phyloP scores from a whole-genome alignment of 2,329 filamentous ascomycete species.

The Colletotrichum ledebouriae region DNA sequence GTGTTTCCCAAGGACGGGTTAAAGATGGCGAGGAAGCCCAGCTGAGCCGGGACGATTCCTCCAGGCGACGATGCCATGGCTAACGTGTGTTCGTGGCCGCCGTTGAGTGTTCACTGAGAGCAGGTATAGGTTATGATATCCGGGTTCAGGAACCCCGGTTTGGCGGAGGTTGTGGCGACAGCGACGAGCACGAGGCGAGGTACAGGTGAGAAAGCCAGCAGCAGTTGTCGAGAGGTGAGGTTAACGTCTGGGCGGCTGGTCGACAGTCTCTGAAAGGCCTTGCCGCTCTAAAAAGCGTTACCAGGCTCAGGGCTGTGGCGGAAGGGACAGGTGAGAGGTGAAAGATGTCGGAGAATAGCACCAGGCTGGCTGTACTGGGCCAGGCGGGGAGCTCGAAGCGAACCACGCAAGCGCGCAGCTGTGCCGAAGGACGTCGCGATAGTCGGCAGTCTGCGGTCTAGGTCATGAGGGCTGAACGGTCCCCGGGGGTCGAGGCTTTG shows the following conservation, averaged over 20 bases:
- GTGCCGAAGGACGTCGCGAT: conserved; percentile 11
- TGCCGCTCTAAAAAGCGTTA: conserved; percentile 20
- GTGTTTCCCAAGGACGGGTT: conserved; percentile 82
- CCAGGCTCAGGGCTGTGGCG: not conserved
- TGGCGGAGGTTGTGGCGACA: not conserved
- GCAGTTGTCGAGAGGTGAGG: not conserved
- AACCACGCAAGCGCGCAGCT: conserved; percentile 29
- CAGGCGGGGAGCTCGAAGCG: conserved; percentile 13
- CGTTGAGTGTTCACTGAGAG: conserved; percentile 14
- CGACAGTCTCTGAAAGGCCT: not conserved
- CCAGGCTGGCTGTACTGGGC: not conserved
- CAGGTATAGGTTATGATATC: conserved; percentile 5
- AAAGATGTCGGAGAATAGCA: not conserved
- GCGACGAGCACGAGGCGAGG: not conserved
- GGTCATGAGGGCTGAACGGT: not conserved
- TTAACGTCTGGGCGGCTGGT: not conserved
- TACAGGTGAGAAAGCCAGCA: not conserved
- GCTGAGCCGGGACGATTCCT: conserved; percentile 78
- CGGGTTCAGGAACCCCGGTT: conserved; percentile 11
- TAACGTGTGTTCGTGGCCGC: not conserved
- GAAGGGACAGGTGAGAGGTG: not conserved
- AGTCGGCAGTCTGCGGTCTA: not conserved
- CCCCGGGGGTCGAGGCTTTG: conserved; percentile 7
- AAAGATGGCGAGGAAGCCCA: conserved; percentile 94
- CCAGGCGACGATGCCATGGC: conserved; percentile 42